phyloP scores from a whole-genome alignment of 257 asterid genomes.

The Prunella vulgaris region DNA sequence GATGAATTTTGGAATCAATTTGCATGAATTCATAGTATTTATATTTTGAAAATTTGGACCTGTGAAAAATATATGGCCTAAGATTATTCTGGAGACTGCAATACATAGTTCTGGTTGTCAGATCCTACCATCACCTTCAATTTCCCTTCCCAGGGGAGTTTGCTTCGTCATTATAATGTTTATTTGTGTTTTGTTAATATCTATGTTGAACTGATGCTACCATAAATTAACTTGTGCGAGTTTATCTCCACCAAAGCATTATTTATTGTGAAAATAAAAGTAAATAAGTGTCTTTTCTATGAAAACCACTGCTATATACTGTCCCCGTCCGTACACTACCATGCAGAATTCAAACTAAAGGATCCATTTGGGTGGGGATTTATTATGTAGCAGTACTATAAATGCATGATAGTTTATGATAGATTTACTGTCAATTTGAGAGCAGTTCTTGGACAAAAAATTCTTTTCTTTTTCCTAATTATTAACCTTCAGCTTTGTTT shows the following conservation, averaged over 20 bases:
- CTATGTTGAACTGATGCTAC: not conserved
- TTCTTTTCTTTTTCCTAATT: not conserved
- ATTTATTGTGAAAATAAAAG: not conserved
- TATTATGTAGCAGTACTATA: not conserved
- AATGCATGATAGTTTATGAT: not conserved
- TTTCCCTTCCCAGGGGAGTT: not conserved
- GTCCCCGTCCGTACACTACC: not conserved
- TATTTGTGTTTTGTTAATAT: not conserved
- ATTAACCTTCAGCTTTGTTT: not conserved
- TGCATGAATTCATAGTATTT: not conserved
- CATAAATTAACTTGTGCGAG: not conserved
- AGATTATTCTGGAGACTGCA: not conserved
- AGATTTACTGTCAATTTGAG: not conserved
- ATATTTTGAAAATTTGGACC: not conserved
- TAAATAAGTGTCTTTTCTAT: not conserved
- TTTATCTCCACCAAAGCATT: not conserved
- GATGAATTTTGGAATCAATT: not conserved
- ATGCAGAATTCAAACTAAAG: constrained; percentile 1
- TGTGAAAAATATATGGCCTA: not conserved
- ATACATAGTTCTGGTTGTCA: not conserved
- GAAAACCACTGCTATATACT: not conserved
- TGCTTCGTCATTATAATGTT: not conserved
- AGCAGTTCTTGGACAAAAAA: constrained; percentile 10
- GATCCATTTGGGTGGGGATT: not conserved
- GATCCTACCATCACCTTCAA: constrained; percentile 5